Percentiles rank a stretch among this genome's conserved stretches.
Evolutionary conservation across 2,329 filamentous ascomycete species (phyloP).

Genomic region (Diaporthe longicolla): DNA sequence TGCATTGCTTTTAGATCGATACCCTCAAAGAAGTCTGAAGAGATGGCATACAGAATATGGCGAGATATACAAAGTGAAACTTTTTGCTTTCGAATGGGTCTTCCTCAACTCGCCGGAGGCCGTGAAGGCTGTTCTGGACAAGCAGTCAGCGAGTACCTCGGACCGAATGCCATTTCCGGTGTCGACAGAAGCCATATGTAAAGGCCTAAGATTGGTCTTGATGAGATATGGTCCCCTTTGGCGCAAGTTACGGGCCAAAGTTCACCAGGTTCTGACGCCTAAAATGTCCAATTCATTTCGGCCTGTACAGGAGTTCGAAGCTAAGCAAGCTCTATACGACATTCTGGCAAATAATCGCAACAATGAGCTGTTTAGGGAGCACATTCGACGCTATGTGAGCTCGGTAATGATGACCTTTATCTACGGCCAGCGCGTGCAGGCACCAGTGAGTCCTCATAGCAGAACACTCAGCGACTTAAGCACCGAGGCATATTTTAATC

Average conservation of each 20-base stretch:
- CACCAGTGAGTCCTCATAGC: neutral
- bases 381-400: neutral
- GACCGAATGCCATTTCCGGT: neutral
- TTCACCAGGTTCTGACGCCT: neutral
- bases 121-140: neutral
- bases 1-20: neutral
- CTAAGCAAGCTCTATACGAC: neutral
- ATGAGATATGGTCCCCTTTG: neutral
- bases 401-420: neutral
- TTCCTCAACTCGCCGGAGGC: constrained; percentile 3
- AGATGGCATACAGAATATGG: neutral
- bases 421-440: neutral
- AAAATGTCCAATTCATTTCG: neutral
- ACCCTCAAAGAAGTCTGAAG: neutral
- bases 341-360: neutral
- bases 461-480: too few species aligned
- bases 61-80: neutral
- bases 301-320: neutral
- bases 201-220: neutral
- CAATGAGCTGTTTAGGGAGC: neutral
- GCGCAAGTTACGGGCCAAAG: neutral
- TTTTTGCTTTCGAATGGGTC: neutral
- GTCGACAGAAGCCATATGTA: neutral
- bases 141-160: constrained; percentile 1
- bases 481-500: too few species aligned